phyloP scores from a whole-genome alignment of 148 eudicot species.

The Chenopodium quinoa region DNA sequence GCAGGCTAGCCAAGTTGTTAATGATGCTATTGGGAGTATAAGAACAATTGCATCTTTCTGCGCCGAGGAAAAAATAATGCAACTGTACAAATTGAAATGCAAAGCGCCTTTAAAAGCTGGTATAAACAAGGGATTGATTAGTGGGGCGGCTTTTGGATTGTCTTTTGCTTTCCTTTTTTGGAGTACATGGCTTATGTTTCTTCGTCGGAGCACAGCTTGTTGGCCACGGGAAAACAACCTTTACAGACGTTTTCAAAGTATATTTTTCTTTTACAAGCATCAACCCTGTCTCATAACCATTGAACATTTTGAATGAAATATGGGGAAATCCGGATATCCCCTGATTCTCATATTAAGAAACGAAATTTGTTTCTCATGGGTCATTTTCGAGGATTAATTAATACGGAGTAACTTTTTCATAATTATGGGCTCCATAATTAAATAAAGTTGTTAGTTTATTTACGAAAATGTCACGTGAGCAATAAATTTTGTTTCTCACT shows the following conservation, averaged over 20 bases:
- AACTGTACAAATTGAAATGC: constrained; percentile 51
- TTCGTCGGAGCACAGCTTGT: constrained; percentile 62
- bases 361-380: too few species aligned
- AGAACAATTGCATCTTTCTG: constrained; percentile 79
- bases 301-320: too few species aligned
- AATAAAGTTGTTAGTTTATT: too few species aligned
- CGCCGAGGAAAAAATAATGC: constrained; percentile 60
- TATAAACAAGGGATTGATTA: constrained; percentile 48
- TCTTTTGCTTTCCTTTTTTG: constrained; percentile 39
- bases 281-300: too few species aligned
- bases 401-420: too few species aligned
- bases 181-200: constrained; percentile 45
- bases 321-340: too few species aligned
- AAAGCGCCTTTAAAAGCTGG: constrained; percentile 50
- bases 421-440: too few species aligned
- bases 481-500: too few species aligned
- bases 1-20: constrained; percentile 81
- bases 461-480: too few species aligned
- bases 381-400: too few species aligned
- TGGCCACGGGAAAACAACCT: constrained; percentile 46
- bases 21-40: constrained; percentile 75
- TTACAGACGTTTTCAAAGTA: constrained; percentile 49
- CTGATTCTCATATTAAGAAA: too few species aligned
- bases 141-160: constrained; percentile 53
- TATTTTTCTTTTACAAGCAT: too few species aligned